A percentile compares a stretch with the other conserved stretches of the same genome.
phyloP scores from a whole-genome alignment of 768 basidiomycete genomes.

The Lyophyllum semitale region DNA sequence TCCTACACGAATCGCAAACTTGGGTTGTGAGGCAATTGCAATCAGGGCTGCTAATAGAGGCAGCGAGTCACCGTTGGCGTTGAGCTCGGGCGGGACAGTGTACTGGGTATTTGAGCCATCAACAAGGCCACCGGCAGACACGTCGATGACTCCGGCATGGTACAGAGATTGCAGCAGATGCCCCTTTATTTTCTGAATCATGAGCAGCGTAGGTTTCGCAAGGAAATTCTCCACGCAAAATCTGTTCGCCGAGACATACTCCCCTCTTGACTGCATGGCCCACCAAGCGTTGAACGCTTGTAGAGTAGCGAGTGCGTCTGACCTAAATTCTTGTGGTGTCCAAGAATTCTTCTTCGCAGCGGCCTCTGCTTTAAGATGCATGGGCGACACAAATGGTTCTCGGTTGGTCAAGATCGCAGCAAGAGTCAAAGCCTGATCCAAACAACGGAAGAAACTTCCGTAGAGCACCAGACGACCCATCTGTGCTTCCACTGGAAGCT shows the following conservation, averaged over 20 bases:
- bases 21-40: conserved; percentile 84
- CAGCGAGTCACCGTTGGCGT: conserved; percentile 69
- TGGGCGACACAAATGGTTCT: conserved; percentile 87
- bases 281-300: conserved; percentile 86
- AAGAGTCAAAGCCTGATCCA: conserved; percentile 84
- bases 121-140: conserved; percentile 68
- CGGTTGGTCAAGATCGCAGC: conserved; percentile 91
- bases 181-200: conserved; percentile 78
- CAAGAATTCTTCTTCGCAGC: conserved; percentile 74
- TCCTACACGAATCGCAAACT: conserved; percentile 80
- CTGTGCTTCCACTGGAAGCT: conserved; percentile 87
- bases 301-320: conserved; percentile 79
- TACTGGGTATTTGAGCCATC: conserved; percentile 33
- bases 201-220: conserved; percentile 78
- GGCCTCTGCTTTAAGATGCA: conserved; percentile 73
- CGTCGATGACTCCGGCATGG: conserved; percentile 78
- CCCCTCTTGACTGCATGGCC: conserved; percentile 63
- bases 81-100: conserved; percentile 65
- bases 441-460: conserved; percentile 91
- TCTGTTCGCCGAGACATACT: conserved; percentile 64
- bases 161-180: conserved; percentile 80
- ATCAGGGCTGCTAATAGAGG: conserved; percentile 84
- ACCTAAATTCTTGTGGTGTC: conserved; percentile 78
- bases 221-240: conserved; percentile 90
- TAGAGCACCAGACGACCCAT: conserved; percentile 88